phyloP scores from a whole-genome alignment of 2,329 filamentous ascomycete species.

The Beauveria caledonica region DNA sequence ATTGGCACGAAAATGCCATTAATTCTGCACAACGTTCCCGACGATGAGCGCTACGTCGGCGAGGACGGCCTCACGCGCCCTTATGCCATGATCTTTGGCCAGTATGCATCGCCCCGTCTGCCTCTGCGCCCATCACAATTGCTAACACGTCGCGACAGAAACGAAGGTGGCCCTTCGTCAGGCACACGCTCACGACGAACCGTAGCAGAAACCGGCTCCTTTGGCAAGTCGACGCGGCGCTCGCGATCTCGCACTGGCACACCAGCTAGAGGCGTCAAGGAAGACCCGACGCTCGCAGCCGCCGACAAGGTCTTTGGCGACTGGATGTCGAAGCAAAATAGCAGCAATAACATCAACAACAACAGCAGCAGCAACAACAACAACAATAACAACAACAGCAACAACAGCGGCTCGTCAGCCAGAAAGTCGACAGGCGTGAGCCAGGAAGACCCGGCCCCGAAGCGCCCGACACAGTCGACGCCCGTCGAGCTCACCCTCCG shows the following conservation, averaged over 20 bases:
- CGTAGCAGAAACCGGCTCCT: constrained; percentile 54
- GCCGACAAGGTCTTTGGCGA: constrained; percentile 55
- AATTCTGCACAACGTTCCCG: constrained; percentile 60
- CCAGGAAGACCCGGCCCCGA: constrained; percentile 32
- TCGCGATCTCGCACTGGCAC: constrained; percentile 55
- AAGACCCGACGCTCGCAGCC: constrained; percentile 53
- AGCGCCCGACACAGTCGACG: constrained; percentile 29
- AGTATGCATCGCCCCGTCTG: constrained; percentile 33
- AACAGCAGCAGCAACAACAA: constrained; percentile 15
- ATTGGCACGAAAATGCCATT: constrained; percentile 49
- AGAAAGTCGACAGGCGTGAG: constrained; percentile 24
- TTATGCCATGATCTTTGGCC: constrained; percentile 58
- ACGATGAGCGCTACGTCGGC: constrained; percentile 58
- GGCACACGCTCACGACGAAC: constrained; percentile 42
- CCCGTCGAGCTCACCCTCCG: constrained; percentile 75
- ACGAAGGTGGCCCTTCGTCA: constrained; percentile 40
- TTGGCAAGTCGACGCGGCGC: constrained; percentile 57
- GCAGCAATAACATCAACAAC: constrained; percentile 20
- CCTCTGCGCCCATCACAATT: constrained; percentile 4
- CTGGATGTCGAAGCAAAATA: constrained; percentile 45
- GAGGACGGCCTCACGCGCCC: constrained; percentile 58
- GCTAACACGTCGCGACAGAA: constrained; percentile 27
- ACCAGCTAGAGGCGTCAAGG: constrained; percentile 40
- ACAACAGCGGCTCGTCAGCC: constrained; percentile 19
- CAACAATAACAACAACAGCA: constrained; percentile 22